Evolutionary conservation across 352 stramenopile species (phyloP), one percentile per base, ranked within the genome.

Genomic region (Pilasporangium apinafurcum): DNA sequence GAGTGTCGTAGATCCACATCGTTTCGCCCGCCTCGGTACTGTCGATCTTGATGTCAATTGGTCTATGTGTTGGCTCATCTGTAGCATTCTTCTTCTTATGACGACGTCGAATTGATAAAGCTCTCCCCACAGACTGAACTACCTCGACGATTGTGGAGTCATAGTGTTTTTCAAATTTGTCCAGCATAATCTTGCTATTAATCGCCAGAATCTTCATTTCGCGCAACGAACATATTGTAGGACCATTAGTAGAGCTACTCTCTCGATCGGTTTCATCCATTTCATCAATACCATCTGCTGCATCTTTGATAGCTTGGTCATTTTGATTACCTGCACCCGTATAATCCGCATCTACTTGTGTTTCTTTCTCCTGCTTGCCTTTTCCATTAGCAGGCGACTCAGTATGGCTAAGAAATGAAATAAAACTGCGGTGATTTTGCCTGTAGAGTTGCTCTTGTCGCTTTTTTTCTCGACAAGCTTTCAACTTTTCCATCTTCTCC

Each of bases 81-180:
- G 26, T 22, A 8, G 48, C 36, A 21, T 37, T 40, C 4, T 34
- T 39, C 26, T 33, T n/a, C 27, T 17, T 36, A 16, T 55, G 53
- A 2, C 37, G 53, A 4, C 49, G 43, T 18, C 41, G 31, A 1
- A 37, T 36, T 0, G 59, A 43, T 2, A 86, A 52, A 0, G 68
- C 53, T 18, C 63, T 34, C 26, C 67, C 60, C 29, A 86, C 57
- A 20, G 57, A 63, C 38, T 67, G 53, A 37, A 83, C 77, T 4
- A 83, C 54, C 22, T 83, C 73, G 9, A 60, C 63, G 29, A 86
- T 82, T 21, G 59, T 79, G 18, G 68, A 74, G 51, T 80, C 65
- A 48, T 79, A 79, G 54, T 80, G 68, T 45, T 76, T 78, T 43
- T 78, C 63, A 37, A 81, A 82, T 17, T 39, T 48, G 44, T 71